Base-by-base conservation (phyloP, 164 flowering plant genomes). In the Nymphaea colorata region DNA sequence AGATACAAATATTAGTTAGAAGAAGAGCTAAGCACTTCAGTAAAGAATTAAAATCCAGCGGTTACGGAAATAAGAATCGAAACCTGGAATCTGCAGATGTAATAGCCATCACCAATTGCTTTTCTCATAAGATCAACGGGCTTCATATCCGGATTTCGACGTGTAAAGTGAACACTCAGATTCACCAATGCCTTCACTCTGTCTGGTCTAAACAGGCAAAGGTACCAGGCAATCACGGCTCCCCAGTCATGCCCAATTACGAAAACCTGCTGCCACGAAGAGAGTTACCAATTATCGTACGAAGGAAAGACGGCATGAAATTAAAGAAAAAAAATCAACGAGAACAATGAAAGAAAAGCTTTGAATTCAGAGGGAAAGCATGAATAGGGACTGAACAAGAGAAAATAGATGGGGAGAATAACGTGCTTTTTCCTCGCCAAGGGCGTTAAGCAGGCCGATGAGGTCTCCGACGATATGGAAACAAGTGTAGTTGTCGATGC, bases 241-340 rank as follows among this genome's bases (percentile, higher is more conserved):
- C 98, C 98, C 94, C 89, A 89, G 66, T 92, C 96, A 63, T 89
- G 94, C 0, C 83, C 96, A 15, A 92, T 96, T 42, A 90, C 85
- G 67, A 86, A 87, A 44, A 87, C 98, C 80, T 83, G 76, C 47
- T 77, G 0, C 7, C 63, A 61, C 3, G 5, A 60, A 7, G 15
- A 60, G 1, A 10, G 14, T 5, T 2, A 51, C 8, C 15, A 6
- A 6, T 47, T 7, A 47, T 25, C 36, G 36, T 25, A 11, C 66
- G 47, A 64, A 41, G 5, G 41, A 41, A 8, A 41, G 11, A 6
- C 3, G 43, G 44, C 0, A 14, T 14, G 15, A 43, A 36, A 25
- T 42, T 25, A 51, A 66, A 42, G 16, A 25, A 25, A 25, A 4
- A 59, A 59, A 41, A 43, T 15, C 6, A 57, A 67, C 10, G 45